Evolutionary conservation across 345 rosid genomes (phyloP).

Genomic region (Orychophragmus violaceus): DNA sequence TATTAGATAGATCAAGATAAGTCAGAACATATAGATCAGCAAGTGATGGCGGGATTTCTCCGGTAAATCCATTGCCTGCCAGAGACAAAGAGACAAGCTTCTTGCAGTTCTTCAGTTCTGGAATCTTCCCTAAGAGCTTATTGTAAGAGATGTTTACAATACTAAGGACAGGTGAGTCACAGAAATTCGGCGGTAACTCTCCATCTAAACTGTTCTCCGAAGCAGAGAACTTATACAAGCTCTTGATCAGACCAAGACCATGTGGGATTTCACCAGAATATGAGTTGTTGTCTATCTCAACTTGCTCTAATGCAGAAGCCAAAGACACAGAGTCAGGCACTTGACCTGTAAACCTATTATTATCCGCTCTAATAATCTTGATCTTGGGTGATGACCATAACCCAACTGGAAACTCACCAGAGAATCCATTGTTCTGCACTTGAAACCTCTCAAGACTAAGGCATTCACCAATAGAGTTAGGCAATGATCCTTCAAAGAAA

Average conservation of each 20-base stretch:
- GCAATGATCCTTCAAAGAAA: slow-evolving; percentile 59
- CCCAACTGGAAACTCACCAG: slow-evolving; percentile 68
- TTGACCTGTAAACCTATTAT: slow-evolving; percentile 65
- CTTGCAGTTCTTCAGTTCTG: slow-evolving; percentile 73
- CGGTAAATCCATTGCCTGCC: slow-evolving; percentile 58
- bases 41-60: slow-evolving; percentile 64
- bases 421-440: slow-evolving; percentile 73
- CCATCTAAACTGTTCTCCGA: slow-evolving; percentile 65
- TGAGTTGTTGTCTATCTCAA: slow-evolving; percentile 81
- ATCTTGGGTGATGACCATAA: slow-evolving; percentile 65
- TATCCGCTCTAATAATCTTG: slow-evolving; percentile 73
- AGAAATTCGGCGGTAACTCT: slow-evolving; percentile 63
- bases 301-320: slow-evolving; percentile 78
- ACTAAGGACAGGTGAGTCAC: slow-evolving; percentile 90
- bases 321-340: slow-evolving; percentile 57
- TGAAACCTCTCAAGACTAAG: slow-evolving; percentile 76
- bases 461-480: slow-evolving; percentile 52
- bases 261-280: slow-evolving; percentile 60
- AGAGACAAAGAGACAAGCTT: slow-evolving; percentile 78
- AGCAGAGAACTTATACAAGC: slow-evolving; percentile 80
- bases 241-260: slow-evolving; percentile 75
- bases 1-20: slow-evolving; percentile 83
- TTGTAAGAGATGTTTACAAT: slow-evolving; percentile 79
- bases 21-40: slow-evolving; percentile 80
- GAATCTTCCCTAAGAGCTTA: slow-evolving; percentile 63